A percentile compares a stretch with the other conserved stretches of the same genome.
Conservation (phyloP, 2,329 filamentous ascomycete genomes). For the Rutstroemia sydowiana region DNA sequence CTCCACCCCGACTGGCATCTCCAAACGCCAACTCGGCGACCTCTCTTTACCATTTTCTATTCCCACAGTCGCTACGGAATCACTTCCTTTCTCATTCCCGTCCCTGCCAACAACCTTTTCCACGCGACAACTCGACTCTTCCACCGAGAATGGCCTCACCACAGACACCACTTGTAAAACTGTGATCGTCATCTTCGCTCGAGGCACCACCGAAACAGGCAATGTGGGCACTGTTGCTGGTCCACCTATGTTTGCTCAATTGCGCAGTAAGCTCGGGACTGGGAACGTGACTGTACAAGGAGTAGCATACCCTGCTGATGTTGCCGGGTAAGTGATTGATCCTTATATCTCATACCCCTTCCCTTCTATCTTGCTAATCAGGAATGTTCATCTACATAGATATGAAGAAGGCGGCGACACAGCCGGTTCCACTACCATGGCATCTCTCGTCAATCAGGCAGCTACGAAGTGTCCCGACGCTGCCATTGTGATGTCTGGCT, state of each 20-base stretch:
- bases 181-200: constrained; percentile 36
- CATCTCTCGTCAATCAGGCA: constrained; percentile 29
- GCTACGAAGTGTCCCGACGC: constrained; percentile 32
- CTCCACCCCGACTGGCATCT: too few relatives aligned
- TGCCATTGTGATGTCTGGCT: constrained; percentile 35
- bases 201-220: constrained; percentile 41
- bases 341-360: too few relatives aligned
- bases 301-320: constrained; percentile 28
- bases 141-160: constrained; percentile 4
- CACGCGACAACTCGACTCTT: too few relatives aligned
- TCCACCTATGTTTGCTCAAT: constrained; percentile 27
- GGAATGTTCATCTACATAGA: background rate
- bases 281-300: constrained; percentile 24
- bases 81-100: too few relatives aligned
- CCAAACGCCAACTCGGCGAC: too few relatives aligned
- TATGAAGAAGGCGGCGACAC: constrained; percentile 1
- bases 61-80: too few relatives aligned
- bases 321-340: constrained; percentile 24
- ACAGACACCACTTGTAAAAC: constrained; percentile 1
- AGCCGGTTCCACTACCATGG: constrained; percentile 12
- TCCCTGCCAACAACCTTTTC: too few relatives aligned
- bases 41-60: too few relatives aligned
- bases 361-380: background rate
- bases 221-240: constrained; percentile 35
- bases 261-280: constrained; percentile 19